Conservation (phyloP, 352 stramenopile species). For the Phytophthora rubi region DNA sequence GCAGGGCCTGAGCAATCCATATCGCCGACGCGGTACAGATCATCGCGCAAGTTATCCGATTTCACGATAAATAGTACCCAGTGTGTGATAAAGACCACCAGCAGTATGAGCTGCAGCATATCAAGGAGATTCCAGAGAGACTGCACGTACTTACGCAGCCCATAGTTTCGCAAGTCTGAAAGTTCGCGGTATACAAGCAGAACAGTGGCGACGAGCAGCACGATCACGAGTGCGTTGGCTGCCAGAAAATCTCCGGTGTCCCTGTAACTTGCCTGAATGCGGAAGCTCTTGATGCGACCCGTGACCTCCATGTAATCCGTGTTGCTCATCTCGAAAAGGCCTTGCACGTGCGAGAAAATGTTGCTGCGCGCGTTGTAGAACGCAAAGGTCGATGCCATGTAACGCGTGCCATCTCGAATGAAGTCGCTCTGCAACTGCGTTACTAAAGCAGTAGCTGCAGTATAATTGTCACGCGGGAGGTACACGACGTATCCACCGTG, state of each 20-base stretch:
- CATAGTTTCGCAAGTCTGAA: slow-evolving; percentile 53
- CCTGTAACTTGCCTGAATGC: slow-evolving; percentile 63
- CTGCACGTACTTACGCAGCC: slow-evolving; percentile 67
- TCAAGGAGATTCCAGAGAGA: slow-evolving; percentile 85
- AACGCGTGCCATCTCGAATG: slow-evolving; percentile 66
- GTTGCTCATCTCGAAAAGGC: slow-evolving; percentile 78
- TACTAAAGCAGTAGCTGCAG: slow-evolving; percentile 48
- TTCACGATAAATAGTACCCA: slow-evolving; percentile 66
- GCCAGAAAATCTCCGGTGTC: slow-evolving; percentile 47
- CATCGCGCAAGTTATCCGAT: slow-evolving; percentile 54
- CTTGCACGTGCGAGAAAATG: slow-evolving; percentile 79
- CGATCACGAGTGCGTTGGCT: slow-evolving; percentile 69
- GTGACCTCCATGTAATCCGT: slow-evolving; percentile 84
- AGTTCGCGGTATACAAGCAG: slow-evolving; percentile 64
- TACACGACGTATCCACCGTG: slow-evolving; percentile 76
- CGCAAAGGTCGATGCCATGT: slow-evolving; percentile 63
- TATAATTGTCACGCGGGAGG: slow-evolving; percentile 75
- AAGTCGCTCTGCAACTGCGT: slow-evolving; percentile 62
- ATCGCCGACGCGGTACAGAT: slow-evolving; percentile 57
- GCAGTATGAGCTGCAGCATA: slow-evolving; percentile 71
- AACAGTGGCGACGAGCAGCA: slow-evolving; percentile 59
- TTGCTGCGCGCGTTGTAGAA: slow-evolving; percentile 83
- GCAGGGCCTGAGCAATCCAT: slow-evolving; percentile 57
- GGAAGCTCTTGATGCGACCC: slow-evolving; percentile 73
- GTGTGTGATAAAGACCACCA: slow-evolving; percentile 65